Percentiles rank a stretch among this genome's conserved stretches.
Conservation (phyloP, 2,329 filamentous ascomycete genomes). For the Fusarium avenaceum region DNA sequence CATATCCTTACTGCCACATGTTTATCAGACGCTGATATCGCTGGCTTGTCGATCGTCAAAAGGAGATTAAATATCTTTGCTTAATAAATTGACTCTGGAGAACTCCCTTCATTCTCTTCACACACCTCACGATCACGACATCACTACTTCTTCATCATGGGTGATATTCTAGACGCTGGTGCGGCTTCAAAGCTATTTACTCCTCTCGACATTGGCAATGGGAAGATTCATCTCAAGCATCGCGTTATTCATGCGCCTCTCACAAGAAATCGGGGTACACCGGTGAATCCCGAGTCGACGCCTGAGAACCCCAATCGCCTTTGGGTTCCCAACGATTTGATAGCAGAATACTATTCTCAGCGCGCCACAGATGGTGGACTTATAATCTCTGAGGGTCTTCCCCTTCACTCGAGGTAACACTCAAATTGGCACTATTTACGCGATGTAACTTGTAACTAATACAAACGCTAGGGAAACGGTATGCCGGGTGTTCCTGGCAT, state of each 20-base stretch:
- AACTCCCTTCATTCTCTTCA: no score
- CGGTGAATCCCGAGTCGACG: constrained; percentile 57
- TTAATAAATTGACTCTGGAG: background rate
- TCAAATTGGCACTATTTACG: fast-evolving
- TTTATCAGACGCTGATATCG: background rate
- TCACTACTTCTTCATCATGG: constrained; percentile 20
- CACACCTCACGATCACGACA: background rate
- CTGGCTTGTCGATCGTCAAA: background rate
- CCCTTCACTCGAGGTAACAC: constrained; percentile 59
- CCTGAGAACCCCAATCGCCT: constrained; percentile 60
- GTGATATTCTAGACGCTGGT: constrained; percentile 24
- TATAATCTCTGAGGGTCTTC: constrained; percentile 61
- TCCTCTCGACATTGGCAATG: constrained; percentile 55
- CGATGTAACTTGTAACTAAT: background rate
- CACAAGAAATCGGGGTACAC: constrained; percentile 66
- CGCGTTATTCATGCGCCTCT: constrained; percentile 66
- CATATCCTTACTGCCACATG: background rate
- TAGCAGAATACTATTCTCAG: constrained; percentile 61
- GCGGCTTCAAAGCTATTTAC: constrained; percentile 49
- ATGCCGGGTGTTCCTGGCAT: constrained; percentile 69
- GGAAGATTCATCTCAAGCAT: constrained; percentile 63
- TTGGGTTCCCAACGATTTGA: constrained; percentile 56
- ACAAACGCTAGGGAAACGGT: constrained; percentile 46
- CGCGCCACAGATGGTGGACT: constrained; percentile 58
- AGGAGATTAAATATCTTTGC: constrained; percentile 11